Evolutionary conservation across 116 monocot genomes (phyloP).

Genomic region (Cymodocea nodosa): DNA sequence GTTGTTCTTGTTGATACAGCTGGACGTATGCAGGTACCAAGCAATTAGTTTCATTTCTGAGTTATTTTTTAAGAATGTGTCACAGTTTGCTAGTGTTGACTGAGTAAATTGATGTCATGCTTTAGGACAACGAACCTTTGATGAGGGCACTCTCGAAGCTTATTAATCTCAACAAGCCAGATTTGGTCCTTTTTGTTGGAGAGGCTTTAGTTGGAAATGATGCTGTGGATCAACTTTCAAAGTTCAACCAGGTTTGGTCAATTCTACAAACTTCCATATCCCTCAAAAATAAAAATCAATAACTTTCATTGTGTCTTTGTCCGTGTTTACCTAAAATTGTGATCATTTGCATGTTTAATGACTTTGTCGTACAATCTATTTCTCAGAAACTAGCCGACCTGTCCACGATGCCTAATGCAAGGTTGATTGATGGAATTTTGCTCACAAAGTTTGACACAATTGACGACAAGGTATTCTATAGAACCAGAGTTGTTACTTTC

Average conservation of each 20-base stretch:
- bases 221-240: constrained; percentile 95
- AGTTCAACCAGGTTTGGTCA: constrained; percentile 73
- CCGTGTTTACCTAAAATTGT: neutral
- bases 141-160: constrained; percentile 99
- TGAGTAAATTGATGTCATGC: neutral
- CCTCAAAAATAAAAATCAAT: neutral
- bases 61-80: neutral
- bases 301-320: neutral
- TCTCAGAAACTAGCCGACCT: constrained; percentile 95
- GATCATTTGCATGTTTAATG: neutral
- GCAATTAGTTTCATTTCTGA: no score
- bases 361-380: neutral
- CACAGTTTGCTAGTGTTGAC: neutral
- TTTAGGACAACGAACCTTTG: constrained; percentile 84
- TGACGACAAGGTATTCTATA: constrained; percentile 71
- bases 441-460: constrained; percentile 98
- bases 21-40: constrained; percentile 87
- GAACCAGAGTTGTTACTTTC: neutral
- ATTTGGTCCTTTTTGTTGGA: constrained; percentile 95
- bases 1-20: constrained; percentile 99
- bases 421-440: constrained; percentile 95
- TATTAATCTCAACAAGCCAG: constrained; percentile 89
- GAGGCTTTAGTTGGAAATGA: constrained; percentile 97
- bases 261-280: neutral
- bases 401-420: constrained; percentile 48